Evolutionary conservation across 768 basidiomycete species (phyloP), one percentile per base, ranked within the genome.

Genomic region (Boletus sensibilis): DNA sequence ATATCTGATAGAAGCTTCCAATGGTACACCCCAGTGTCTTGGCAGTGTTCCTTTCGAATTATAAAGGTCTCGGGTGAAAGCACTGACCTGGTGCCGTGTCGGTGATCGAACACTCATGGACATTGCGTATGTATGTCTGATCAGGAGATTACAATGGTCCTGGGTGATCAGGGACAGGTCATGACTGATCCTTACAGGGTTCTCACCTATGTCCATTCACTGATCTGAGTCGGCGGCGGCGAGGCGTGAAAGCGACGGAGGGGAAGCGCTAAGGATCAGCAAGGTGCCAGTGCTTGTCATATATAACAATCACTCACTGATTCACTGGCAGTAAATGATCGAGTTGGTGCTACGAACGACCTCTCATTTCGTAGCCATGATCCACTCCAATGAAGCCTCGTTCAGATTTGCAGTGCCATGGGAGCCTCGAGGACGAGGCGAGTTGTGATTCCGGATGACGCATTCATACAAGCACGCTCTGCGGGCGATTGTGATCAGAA

Each of bases 371-470:
- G 14, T 51, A 31, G 16, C 12, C 11, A 41, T 33, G 45, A 25
- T 34, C 18, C 42, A 44, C 39, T 29, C 21, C 12, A 53, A 39
- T 13, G 35, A 16, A 9, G 20, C 34, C 33, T 51, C 38, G 31
- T 45, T 50, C 43, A 27, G n/a, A 31, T 31, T 34, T 18, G 27
- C 18, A 35, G 41, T 35, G 44, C 16, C 44, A 47, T 21, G 23
- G 4, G 16, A 38, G 25, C 66, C 65, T 58, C 50, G 44, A 60
- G 64, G 65, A 46, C 13, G 60, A 27, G 43, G 66, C 27, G 61
- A 55, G 64, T 53, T 43, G 29, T 51, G 53, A 48, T 49, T 57
- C 37, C 23, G 14, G 9, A 41, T 33, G 29, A 23, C 21, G 6
- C 53, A 34, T 29, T 39, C 12, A 16, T 38, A 35, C 39, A 33